A percentile compares a stretch with the other conserved stretches of the same genome.
phyloP scores from a whole-genome alignment of 78 protist genomes.

The slime mould (Dictyostelium discoideum) region dicty_2.7 NC_007088.5:4371501-4372000 shows the following conservation, averaged over 20 bases:
- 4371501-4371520: conserved; percentile 57
- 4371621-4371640: not conserved
- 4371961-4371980: conserved; percentile 66
- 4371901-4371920: conserved; percentile 73
- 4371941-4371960: conserved; percentile 79
- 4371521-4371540: conserved; percentile 71
- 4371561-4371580: conserved; percentile 46
- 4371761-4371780: conserved; percentile 81
- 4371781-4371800: conserved; percentile 69
- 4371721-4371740: conserved; percentile 48
- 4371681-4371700: not conserved
- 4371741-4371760: conserved; percentile 63
- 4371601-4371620: conserved; percentile 72
- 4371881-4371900: conserved; percentile 76
- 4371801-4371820: conserved; percentile 51
- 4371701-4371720: not conserved
- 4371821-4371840: conserved; percentile 42
- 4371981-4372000: conserved; percentile 73
- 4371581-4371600: conserved; percentile 68
- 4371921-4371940: conserved; percentile 63
- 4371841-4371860: conserved; percentile 81
- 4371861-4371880: conserved; percentile 77
- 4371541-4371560: conserved; percentile 67
- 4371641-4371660: not conserved
- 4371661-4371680: not conserved